Base-by-base conservation (phyloP, 352 stramenopile genomes). In the Phytophthora constricta region DNA sequence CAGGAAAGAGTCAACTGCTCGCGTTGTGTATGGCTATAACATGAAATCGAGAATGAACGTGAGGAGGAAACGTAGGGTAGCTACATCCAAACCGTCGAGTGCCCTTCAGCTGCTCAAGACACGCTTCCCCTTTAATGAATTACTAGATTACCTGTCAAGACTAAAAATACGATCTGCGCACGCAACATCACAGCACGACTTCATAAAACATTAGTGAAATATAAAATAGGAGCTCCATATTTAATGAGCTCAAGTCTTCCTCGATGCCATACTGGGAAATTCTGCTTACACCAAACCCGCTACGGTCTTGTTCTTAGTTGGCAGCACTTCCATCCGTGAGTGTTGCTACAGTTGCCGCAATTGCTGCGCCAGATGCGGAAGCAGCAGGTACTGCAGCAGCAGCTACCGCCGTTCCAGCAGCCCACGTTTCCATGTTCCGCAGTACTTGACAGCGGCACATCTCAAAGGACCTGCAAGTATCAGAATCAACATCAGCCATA, bases 11-110 rank as follows among this genome's bases (percentile, higher is more conserved):
- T 13, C 1, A 10, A n/a, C 5, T 10, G 4, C 49, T 56, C n/a
- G 31, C 14, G 34, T 14, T 17, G 45, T 58, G 31, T 41, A 1
- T 74, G 53, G 48, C 19, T 62, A 76, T 42, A 74, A 68, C 31
- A 68, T 74, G 65, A 39, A 5, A 51, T 72, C 3, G 48, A 59
- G 23, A 37, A 60, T 13, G 56, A 62, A n/a, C 14, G 53, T 4
- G 33, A 41, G 7, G 26, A 43, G 10, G 9, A 37, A n/a, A n/a
- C 27, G 26, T 5, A 41, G 9, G 22, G 45, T 4, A 17, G 5
- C 27, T 43, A 56, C 4, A 39, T 56, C 16, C 14, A 45, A 3
- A 25, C 17, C 11, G 3, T 26, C 8, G 34, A 22, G 19, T 16
- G 4, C 26, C 22, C 1, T 2, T 51, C 41, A 27, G 22, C 9